Conservation (phyloP, 2,329 filamentous ascomycete genomes). For the Trichoderma atroviride region DNA sequence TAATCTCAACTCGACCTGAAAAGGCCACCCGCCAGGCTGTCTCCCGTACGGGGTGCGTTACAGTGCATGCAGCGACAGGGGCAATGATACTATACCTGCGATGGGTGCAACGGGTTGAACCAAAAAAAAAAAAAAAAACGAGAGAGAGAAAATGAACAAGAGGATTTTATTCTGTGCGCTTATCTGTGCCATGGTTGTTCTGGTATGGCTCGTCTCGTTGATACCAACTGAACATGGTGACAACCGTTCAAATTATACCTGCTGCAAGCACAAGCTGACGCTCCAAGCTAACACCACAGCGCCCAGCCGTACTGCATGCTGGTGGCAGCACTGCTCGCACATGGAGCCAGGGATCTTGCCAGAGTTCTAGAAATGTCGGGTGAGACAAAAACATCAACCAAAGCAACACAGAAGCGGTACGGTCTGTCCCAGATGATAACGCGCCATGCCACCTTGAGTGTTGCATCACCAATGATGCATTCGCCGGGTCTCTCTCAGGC, state of each 20-base stretch:
- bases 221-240: not conserved
- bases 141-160: not conserved
- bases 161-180: not conserved
- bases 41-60: conserved; percentile 14
- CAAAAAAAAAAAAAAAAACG: not conserved
- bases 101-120: not conserved
- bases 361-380: conserved; percentile 11
- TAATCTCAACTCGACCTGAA: not conserved
- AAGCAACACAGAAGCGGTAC: not conserved
- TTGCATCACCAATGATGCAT: conserved; percentile 2
- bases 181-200: not conserved
- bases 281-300: not conserved
- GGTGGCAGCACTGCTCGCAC: not conserved
- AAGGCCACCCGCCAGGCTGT: not conserved
- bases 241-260: not conserved
- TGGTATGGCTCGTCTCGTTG: not conserved
- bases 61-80: conserved; percentile 15
- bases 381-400: not conserved
- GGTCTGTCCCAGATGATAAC: conserved; percentile 2
- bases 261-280: not conserved
- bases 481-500: not conserved
- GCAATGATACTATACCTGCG: not conserved
- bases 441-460: not conserved
- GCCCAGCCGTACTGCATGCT: not conserved
- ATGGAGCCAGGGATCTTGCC: not conserved